These are phyloP conservation scores for Olyra latifolia DNA, from an alignment of 176 grass and related monocot genomes.

Conservation along the genomic window DNA sequence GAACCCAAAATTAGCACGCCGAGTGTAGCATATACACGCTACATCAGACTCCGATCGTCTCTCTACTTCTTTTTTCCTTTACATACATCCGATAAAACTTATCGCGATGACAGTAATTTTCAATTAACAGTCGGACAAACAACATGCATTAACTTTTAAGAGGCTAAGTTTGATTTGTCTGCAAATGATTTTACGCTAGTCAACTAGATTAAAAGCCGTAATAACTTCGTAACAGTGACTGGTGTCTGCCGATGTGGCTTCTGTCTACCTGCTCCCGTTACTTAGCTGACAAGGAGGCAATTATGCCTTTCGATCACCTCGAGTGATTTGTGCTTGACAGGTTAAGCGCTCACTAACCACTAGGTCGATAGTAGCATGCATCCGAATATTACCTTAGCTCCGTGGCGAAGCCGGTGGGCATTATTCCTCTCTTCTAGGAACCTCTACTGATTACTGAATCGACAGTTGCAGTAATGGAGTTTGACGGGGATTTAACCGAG, in stretches of 20 bases:
- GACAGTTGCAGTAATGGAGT: neutral
- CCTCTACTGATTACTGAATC: no score
- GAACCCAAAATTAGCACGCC: no score
- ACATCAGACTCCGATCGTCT: neutral
- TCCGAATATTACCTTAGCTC: neutral
- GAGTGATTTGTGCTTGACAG: neutral
- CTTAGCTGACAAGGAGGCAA: neutral
- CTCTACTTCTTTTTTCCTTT: no score
- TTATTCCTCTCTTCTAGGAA: neutral
- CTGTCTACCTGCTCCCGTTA: neutral
- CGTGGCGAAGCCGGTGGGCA: neutral
- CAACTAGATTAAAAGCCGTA: neutral
- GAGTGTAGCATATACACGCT: no score
- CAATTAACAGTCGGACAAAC: neutral
- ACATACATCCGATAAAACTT: no score
- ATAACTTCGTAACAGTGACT: neutral
- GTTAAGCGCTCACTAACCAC: neutral
- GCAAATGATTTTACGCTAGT: neutral
- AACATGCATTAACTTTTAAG: neutral
- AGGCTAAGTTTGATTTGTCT: neutral
- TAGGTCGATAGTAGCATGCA: neutral
- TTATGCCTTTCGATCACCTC: neutral
- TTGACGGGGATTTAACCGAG: no score
- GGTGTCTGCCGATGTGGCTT: neutral
- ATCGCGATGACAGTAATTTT: neutral